Conservation (phyloP, 169 alveolate species). For the Amoebophrya sp. region DNA sequence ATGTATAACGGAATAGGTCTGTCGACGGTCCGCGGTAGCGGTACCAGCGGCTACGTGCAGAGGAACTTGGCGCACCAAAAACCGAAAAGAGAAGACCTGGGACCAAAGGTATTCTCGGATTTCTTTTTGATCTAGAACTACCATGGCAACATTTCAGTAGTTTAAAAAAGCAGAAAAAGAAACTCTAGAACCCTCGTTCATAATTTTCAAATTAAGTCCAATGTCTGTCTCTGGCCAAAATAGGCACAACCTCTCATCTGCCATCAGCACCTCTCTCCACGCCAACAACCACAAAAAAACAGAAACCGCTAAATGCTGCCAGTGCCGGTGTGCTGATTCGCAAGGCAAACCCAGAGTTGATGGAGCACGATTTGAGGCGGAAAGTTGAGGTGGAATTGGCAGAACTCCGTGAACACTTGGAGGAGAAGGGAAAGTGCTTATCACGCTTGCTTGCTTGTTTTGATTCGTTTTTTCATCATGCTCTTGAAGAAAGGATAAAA, state of each 20-base stretch:
- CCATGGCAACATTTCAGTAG: no score
- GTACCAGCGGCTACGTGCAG: constrained; percentile 3
- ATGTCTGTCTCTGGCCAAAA: background rate
- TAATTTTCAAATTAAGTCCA: background rate
- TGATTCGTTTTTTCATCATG: background rate
- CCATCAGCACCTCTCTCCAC: no score
- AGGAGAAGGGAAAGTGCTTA: background rate
- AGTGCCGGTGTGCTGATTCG: background rate
- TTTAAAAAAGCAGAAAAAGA: no score
- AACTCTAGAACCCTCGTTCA: no score
- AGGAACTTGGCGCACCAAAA: background rate
- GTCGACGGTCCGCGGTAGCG: constrained; percentile 18
- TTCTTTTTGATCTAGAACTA: background rate
- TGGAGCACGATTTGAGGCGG: background rate
- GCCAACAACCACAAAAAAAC: no score
- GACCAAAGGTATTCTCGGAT: background rate
- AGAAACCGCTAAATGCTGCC: background rate
- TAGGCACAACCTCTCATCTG: no score
- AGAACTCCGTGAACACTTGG: background rate
- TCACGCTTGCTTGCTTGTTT: no score
- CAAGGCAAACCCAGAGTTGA: background rate
- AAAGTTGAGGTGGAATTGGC: background rate
- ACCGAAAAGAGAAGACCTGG: background rate
- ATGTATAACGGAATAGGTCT: background rate
- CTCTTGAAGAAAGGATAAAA: no score